Percentiles rank a stretch among this genome's conserved stretches.
These are phyloP conservation scores for Daldinia bambusicola DNA, from an alignment of 495 filamentous ascomycete genomes.

Conservation along the genomic window DNA sequence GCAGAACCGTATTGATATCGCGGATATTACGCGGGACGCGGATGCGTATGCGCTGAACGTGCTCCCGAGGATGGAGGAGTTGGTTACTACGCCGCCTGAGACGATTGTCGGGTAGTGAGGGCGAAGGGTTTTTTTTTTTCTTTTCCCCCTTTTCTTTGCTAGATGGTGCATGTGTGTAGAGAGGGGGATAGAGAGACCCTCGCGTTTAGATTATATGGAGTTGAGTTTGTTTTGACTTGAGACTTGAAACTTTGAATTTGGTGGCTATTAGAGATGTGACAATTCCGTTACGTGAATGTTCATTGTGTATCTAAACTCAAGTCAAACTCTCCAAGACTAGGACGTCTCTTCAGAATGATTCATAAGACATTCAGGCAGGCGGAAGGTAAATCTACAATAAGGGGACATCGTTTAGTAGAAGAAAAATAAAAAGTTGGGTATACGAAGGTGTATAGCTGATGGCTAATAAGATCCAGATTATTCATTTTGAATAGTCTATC, in stretches of 20 bases:
- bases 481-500: conserved; percentile 20
- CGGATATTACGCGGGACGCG: conserved; percentile 61
- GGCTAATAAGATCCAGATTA: conserved; percentile 24
- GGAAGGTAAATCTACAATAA: neutral
- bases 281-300: no score
- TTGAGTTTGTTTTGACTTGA: neutral
- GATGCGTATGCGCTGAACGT: conserved; percentile 63
- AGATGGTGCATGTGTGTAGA: neutral
- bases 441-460: neutral
- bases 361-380: neutral
- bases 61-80: conserved; percentile 47
- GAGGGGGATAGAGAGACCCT: no score
- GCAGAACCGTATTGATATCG: conserved; percentile 61
- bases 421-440: neutral
- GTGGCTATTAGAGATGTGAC: neutral
- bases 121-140: no score
- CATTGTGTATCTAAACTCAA: neutral
- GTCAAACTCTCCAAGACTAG: neutral
- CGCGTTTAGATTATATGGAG: neutral
- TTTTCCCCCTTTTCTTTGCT: no score
- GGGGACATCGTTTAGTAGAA: neutral
- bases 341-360: neutral
- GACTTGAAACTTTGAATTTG: neutral
- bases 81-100: neutral
- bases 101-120: neutral